Evolutionary conservation across 176 grass and related monocot genomes (phyloP).

Genomic region (Lolium multiflorum): DNA sequence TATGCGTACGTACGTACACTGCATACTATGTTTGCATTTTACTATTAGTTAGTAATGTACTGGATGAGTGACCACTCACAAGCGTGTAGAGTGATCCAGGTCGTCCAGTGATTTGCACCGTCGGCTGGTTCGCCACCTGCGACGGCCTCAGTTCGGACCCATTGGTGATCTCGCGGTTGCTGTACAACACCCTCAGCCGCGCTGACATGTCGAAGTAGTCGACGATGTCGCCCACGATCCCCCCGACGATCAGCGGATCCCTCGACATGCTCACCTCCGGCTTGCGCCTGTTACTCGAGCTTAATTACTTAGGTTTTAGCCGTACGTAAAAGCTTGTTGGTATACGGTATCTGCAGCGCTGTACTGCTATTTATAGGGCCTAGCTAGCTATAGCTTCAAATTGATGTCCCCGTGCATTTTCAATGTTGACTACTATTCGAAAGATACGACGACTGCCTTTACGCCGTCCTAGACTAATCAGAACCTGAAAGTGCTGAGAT

Average conservation of each 20-base stretch:
- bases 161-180: conserved; percentile 65
- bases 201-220: conserved; percentile 62
- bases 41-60: neutral
- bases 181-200: conserved; percentile 60
- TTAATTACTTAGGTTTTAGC: neutral
- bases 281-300: neutral
- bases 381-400: neutral
- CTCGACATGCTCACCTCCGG: conserved; percentile 52
- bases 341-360: neutral
- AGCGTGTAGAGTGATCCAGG: conserved; percentile 74
- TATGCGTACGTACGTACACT: no score
- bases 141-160: conserved; percentile 89
- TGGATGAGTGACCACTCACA: conserved; percentile 40
- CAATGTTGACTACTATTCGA: neutral
- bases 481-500: neutral
- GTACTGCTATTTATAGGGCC: neutral
- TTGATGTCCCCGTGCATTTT: neutral
- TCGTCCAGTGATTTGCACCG: conserved; percentile 57
- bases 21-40: no score
- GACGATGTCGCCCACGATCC: conserved; percentile 69
- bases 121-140: conserved; percentile 58
- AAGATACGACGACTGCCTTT: conserved; percentile 20
- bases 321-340: neutral
- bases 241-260: conserved; percentile 76
- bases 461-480: neutral